Base-by-base conservation (phyloP, 208 protist species). In the Leishmania major region DNA sequence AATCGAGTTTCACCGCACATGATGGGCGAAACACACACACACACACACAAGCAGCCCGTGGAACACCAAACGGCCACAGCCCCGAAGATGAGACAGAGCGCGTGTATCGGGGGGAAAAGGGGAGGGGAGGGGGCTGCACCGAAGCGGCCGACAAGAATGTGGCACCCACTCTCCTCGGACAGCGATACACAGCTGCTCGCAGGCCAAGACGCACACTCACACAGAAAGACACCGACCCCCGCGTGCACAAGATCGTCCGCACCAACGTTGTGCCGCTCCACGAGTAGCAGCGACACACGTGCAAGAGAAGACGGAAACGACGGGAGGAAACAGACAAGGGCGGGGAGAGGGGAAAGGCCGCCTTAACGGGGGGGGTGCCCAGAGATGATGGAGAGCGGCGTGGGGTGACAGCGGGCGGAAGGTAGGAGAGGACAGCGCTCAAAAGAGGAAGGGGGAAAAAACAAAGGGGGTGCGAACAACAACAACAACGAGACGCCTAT, bases 371-470 rank as follows among this genome's bases (percentile, higher is more conserved):
- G 73, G 71, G 70, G 40, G 0, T 55, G 51, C 15, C 40, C 15
- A 31, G 22, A 47, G n/a, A 51, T 15, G 71, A 25, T 17, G 71
- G 71, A 17, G 47, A 22, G 13, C 70, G 51, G 73, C 59, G 51
- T 22, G 19, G 35, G 51, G 51, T 43, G 80, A 40, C 28, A 47
- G 70, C n/a, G 3, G 59, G 53, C 62, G 66, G 62, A 51, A 60
- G 49, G 22, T n/a, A 73, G 47, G 67, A 69, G 59, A 45, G 47
- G 37, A 19, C 35, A 70, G 35, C 11, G 69, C 31, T 76, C 75
- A 81, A n/a, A 72, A 81, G 75, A 57, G 15, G 45, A 49, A 49
- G 45, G 45, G 45, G 0, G 45, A 49, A 49, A 49, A 45, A 72
- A 22, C 22, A 77, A 37, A 82, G 49, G n/a, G 19, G 25, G 45